Evolutionary conservation across 73 alveolate species (phyloP).

Genomic region (Blepharisma japonicum): DNA sequence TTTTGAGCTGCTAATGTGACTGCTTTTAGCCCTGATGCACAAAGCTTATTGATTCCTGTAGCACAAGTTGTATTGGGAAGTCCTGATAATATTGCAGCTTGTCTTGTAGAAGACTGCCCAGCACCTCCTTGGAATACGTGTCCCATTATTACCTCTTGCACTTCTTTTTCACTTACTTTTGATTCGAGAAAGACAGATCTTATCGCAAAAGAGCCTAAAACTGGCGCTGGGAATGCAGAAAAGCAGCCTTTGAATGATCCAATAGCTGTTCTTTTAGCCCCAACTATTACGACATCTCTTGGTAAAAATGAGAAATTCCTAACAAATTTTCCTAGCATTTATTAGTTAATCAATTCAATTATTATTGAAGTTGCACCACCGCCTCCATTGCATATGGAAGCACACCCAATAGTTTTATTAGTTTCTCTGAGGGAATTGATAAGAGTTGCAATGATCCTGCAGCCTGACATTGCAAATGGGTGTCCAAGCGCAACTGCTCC

Average conservation of each 20-base stretch:
- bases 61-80: background rate
- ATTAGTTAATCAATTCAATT: slow-evolving; percentile 3
- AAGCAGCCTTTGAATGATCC: background rate
- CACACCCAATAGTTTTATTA: slow-evolving; percentile 72
- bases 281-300: slow-evolving; percentile 11
- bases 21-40: slow-evolving; percentile 85
- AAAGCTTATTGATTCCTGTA: slow-evolving; percentile 30
- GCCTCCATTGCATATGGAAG: slow-evolving; percentile 86
- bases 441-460: slow-evolving; percentile 66
- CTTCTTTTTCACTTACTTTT: background rate
- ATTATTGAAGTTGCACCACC: slow-evolving; percentile 88
- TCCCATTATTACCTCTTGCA: slow-evolving; percentile 11
- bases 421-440: slow-evolving; percentile 60
- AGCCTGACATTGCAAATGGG: slow-evolving; percentile 87
- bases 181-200: background rate
- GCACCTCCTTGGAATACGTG: slow-evolving; percentile 10
- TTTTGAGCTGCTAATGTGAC: slow-evolving; percentile 73
- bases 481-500: slow-evolving; percentile 95
- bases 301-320: background rate
- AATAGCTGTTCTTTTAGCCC: slow-evolving; percentile 7
- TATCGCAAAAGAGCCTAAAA: background rate
- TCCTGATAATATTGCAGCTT: slow-evolving; percentile 24
- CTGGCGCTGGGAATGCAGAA: slow-evolving; percentile 24
- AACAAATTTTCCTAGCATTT: background rate
- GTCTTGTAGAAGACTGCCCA: slow-evolving; percentile 13